phyloP scores from a whole-genome alignment of 1,284 basidiomycete species.

The Vanrija humicola region DNA sequence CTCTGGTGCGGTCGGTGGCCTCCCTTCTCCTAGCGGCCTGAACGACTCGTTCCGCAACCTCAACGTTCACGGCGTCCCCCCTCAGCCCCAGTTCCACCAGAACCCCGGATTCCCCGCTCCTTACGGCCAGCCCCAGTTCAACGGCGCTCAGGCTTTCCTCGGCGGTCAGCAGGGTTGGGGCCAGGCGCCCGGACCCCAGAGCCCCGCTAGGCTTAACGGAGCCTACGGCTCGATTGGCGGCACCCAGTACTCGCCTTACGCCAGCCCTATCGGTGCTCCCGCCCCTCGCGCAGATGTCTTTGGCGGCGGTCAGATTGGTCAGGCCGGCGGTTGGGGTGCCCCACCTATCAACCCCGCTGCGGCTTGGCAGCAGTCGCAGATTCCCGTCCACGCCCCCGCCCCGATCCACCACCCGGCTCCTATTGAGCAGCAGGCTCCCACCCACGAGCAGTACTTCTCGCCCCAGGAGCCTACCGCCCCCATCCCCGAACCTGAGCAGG shows the following conservation, averaged over 20 bases:
- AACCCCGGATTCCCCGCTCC: conserved; percentile 1
- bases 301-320: conserved; percentile 8
- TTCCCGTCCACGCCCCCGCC: neutral
- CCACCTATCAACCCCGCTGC: conserved; percentile 15
- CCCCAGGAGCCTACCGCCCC: conserved; percentile 1
- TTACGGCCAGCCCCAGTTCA: conserved; percentile 8
- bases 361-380: conserved; percentile 19
- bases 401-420: conserved; percentile 3
- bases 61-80: conserved; percentile 15
- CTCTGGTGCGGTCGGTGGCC: conserved; percentile 11
- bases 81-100: conserved; percentile 5
- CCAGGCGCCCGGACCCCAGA: conserved; percentile 16
- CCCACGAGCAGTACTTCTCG: conserved; percentile 26
- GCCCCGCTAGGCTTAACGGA: conserved; percentile 14
- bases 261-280: conserved; percentile 17
- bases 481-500: conserved; percentile 4
- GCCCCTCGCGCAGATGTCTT: conserved; percentile 14
- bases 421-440: conserved; percentile 6
- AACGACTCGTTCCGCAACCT: conserved; percentile 36
- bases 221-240: conserved; percentile 17
- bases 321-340: conserved; percentile 31
- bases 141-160: conserved; percentile 5
- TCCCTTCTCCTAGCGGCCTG: conserved; percentile 11
- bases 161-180: conserved; percentile 10
- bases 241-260: conserved; percentile 7